Conservation (phyloP, 169 alveolate species). For the Eimeria mitis region DNA sequence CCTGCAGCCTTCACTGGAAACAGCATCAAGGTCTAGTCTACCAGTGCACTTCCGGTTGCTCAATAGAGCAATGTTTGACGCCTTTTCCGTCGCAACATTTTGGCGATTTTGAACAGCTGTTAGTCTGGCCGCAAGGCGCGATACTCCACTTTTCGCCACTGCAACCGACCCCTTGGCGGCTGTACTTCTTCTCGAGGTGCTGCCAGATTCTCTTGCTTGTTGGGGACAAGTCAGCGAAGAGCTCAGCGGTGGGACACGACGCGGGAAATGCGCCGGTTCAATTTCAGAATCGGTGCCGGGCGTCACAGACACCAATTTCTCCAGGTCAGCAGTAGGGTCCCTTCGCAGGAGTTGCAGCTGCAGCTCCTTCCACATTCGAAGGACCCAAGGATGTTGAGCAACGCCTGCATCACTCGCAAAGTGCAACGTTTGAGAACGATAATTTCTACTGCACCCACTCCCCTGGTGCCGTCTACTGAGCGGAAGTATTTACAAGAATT, state of each 20-base stretch:
- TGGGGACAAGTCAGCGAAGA: background rate
- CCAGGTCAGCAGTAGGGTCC: slow-evolving; percentile 26
- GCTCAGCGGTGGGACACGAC: background rate
- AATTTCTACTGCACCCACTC: background rate
- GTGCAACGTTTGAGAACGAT: background rate
- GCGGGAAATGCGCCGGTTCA: background rate
- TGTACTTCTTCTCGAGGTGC: background rate
- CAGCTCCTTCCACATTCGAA: slow-evolving; percentile 70
- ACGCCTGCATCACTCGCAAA: slow-evolving; percentile 47
- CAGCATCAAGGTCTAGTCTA: background rate
- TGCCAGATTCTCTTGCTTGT: background rate
- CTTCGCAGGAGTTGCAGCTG: slow-evolving; percentile 40
- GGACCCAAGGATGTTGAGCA: slow-evolving; percentile 73
- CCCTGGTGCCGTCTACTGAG: background rate
- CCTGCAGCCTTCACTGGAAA: background rate
- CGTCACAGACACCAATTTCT: slow-evolving; percentile 4
- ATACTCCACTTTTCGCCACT: background rate
- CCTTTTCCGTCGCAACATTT: background rate
- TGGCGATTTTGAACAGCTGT: slow-evolving; percentile 5
- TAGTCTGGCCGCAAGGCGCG: slow-evolving; percentile 13
- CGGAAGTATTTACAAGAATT: background rate
- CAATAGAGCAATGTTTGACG: background rate
- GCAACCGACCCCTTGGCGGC: slow-evolving; percentile 19
- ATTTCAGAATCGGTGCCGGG: background rate
- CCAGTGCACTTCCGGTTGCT: background rate